Base-by-base conservation (phyloP, 352 stramenopile species). In the Pythium oligandrum region DNA sequence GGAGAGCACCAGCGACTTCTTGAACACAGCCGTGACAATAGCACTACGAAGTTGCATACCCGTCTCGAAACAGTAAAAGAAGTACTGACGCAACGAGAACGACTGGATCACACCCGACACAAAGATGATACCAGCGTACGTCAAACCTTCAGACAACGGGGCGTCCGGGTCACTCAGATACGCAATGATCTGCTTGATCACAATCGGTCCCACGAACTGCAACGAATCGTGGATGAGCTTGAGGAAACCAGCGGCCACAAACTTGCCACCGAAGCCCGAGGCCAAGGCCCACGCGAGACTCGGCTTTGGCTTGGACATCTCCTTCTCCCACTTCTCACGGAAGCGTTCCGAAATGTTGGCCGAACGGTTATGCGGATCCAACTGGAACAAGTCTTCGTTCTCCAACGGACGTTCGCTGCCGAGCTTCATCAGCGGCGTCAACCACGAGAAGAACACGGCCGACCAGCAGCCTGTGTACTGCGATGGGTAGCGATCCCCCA, bases 1-100 rank as follows among this genome's bases (percentile, higher is more conserved):
- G 42, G 57, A 97, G 43, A 73, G 80, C 60, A 75, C 88, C 80
- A 98, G 50, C 68, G 86, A 67, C 66, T 88, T 75, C 66, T 83
- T 48, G 78, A 80, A 90, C 42, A 87, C 77, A 3, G 70, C 71
- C 31, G 75, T 89, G 36, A 72, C 65, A 50, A 93, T 68, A 1
- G 80, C 75, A 30, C 68, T 84, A 55, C 78, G 76, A 44, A 90
- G 57, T 30, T 75, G 74, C 70, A 88, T 55, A 30, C 78, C 78
- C 4, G 67, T 75, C 58, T 86, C 70, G 47, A 81, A 90, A 59
- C 78, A 88, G 48, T 85, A 71, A 63, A 86, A 90, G 57, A 90
- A 86, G 55, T 90, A 93, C 30, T 93, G 67, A 8, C 78, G 78
- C 43, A 83, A 63, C 36, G 69, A 43, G 35, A 93, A 85, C 36